A percentile compares a stretch with the other conserved stretches of the same genome.
Evolutionary conservation across 2,329 filamentous ascomycete genomes (phyloP).

Genomic region (Lecanosticta acicola): DNA sequence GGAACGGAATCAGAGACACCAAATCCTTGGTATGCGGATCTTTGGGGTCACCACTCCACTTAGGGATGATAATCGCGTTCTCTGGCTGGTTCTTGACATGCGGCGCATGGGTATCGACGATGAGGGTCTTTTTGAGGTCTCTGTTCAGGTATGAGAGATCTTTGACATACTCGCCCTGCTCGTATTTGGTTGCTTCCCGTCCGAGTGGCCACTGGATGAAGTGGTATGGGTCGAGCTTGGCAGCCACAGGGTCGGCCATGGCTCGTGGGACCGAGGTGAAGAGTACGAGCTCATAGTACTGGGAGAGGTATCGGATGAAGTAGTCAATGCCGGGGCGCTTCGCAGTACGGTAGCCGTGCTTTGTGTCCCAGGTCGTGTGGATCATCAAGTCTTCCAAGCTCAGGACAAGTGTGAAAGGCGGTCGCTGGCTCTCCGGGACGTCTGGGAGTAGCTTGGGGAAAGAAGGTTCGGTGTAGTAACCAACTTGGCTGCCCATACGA

Average conservation of each 20-base stretch:
- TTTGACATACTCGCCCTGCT: constrained; percentile 96
- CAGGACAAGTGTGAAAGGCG: constrained; percentile 87
- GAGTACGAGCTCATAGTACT: constrained; percentile 96
- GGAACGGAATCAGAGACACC: constrained; percentile 85
- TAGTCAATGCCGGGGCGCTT: constrained; percentile 96
- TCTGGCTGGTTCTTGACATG: constrained; percentile 90
- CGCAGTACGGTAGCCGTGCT: constrained; percentile 91
- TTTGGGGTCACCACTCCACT: constrained; percentile 77
- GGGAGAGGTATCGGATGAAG: constrained; percentile 91
- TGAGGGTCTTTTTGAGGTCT: constrained; percentile 88
- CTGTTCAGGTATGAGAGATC: constrained; percentile 97
- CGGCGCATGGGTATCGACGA: constrained; percentile 78
- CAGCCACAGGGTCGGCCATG: constrained; percentile 79
- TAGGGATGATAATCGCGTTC: constrained; percentile 85
- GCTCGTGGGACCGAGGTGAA: constrained; percentile 85
- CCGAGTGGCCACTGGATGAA: constrained; percentile 94
- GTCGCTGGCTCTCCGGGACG: constrained; percentile 68
- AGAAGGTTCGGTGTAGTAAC: constrained; percentile 92
- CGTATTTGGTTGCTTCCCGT: constrained; percentile 93
- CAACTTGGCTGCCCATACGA: constrained; percentile 67
- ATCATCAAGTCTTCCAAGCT: constrained; percentile 90
- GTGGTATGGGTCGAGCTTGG: constrained; percentile 90
- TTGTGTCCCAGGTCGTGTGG: constrained; percentile 88
- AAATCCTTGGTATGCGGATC: constrained; percentile 65
- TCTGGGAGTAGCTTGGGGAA: constrained; percentile 90